These are phyloP conservation scores for Naganishia kalamii DNA, from an alignment of 768 basidiomycete genomes.

Conservation along the genomic window DNA sequence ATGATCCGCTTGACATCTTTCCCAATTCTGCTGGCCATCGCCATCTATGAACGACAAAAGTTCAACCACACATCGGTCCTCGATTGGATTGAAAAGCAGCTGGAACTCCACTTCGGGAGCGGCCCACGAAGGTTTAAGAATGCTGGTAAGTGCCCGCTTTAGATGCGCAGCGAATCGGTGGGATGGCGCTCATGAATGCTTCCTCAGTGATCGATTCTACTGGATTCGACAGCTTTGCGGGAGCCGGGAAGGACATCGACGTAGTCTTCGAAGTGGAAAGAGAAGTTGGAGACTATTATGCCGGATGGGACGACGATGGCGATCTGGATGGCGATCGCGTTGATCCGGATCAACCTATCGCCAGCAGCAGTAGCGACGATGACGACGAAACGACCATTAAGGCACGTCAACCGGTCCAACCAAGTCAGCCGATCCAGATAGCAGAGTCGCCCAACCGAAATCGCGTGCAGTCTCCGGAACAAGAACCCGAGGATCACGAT, in stretches of 20 bases:
- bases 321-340: slow-evolving; percentile 29
- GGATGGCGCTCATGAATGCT: background rate
- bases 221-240: slow-evolving; percentile 42
- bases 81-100: slow-evolving; percentile 63
- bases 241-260: slow-evolving; percentile 37
- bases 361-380: slow-evolving; percentile 15
- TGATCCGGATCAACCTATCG: background rate
- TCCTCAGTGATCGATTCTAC: slow-evolving; percentile 26
- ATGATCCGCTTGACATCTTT: slow-evolving; percentile 59
- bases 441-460: background rate
- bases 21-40: slow-evolving; percentile 71
- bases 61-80: slow-evolving; percentile 64
- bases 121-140: slow-evolving; percentile 64
- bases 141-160: slow-evolving; percentile 32
- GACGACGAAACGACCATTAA: slow-evolving; percentile 21
- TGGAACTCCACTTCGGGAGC: slow-evolving; percentile 66
- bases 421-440: slow-evolving; percentile 14
- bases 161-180: background rate
- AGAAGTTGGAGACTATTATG: slow-evolving; percentile 43
- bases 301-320: slow-evolving; percentile 44
- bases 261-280: slow-evolving; percentile 44
- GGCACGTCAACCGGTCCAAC: slow-evolving; percentile 8
- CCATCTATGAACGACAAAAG: slow-evolving; percentile 78
- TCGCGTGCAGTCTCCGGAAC: background rate
- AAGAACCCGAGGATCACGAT: background rate